A percentile compares a stretch with the other conserved stretches of the same genome.
Conservation (phyloP, 768 basidiomycete species). For the Hemileccinum impolitum region DNA sequence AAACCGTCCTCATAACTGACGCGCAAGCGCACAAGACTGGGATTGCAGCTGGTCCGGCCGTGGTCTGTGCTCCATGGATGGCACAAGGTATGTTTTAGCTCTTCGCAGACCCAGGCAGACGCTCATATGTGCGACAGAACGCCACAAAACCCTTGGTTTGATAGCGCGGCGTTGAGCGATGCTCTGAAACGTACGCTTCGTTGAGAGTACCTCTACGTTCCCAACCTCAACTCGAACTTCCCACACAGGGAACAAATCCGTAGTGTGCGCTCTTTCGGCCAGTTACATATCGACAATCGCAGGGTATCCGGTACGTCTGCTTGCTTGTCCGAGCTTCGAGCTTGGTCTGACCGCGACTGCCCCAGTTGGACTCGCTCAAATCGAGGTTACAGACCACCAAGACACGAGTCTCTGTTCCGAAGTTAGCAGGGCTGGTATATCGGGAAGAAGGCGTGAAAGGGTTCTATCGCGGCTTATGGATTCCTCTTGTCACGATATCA, state of each 20-base stretch:
- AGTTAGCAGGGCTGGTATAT: slow-evolving; percentile 69
- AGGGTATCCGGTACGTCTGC: slow-evolving; percentile 69
- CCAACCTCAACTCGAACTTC: slow-evolving; percentile 5
- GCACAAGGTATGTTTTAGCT: slow-evolving; percentile 48
- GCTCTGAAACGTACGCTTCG: slow-evolving; percentile 56
- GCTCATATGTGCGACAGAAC: slow-evolving; percentile 35
- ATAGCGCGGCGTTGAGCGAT: slow-evolving; percentile 59
- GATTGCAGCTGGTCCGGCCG: slow-evolving; percentile 56
- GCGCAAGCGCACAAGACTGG: slow-evolving; percentile 74
- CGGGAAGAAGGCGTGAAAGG: slow-evolving; percentile 84
- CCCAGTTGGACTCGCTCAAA: slow-evolving; percentile 89
- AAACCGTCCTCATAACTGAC: slow-evolving; percentile 30
- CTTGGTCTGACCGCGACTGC: background rate
- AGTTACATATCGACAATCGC: slow-evolving; percentile 91
- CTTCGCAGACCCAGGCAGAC: background rate
- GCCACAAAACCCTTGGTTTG: slow-evolving; percentile 60
- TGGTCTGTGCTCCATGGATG: slow-evolving; percentile 71
- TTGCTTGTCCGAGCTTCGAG: background rate
- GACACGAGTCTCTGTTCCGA: slow-evolving; percentile 67
- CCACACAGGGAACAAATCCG: slow-evolving; percentile 71
- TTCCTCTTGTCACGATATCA: slow-evolving; percentile 92
- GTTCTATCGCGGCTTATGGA: slow-evolving; percentile 88
- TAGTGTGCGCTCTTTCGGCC: slow-evolving; percentile 86
- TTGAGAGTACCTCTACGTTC: background rate
- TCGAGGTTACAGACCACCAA: slow-evolving; percentile 86